Evolutionary conservation across 495 filamentous ascomycete species (phyloP).

Genomic region (Penicillium cataractarum): DNA sequence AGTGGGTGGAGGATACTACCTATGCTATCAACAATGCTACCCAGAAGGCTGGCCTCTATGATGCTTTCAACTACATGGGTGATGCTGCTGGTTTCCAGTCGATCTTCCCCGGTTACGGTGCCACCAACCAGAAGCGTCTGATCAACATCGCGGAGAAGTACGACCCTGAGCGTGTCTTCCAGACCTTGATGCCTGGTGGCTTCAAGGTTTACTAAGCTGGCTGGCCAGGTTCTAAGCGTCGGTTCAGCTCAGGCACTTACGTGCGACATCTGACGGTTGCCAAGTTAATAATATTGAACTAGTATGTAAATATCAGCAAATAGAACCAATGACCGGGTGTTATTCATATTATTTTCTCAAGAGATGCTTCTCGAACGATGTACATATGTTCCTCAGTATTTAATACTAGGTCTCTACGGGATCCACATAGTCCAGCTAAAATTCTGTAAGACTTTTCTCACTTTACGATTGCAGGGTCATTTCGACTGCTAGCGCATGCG

Average conservation of each 20-base stretch:
- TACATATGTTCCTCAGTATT: neutral
- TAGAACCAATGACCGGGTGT: neutral
- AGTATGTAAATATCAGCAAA: neutral
- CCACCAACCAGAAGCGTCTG: constrained; percentile 42
- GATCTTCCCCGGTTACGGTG: constrained; percentile 52
- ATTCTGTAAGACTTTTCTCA: too few relatives aligned
- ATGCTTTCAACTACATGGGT: constrained; percentile 41
- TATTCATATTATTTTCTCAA: neutral
- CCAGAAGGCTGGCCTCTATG: constrained; percentile 34
- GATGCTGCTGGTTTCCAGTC: constrained; percentile 38
- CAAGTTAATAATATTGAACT: neutral
- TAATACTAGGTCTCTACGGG: too few relatives aligned
- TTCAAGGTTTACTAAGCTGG: constrained; percentile 33
- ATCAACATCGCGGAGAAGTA: constrained; percentile 45
- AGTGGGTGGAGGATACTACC: constrained; percentile 40
- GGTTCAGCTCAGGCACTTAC: neutral
- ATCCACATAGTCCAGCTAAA: too few relatives aligned
- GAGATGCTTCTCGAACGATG: neutral
- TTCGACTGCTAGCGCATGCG: too few relatives aligned
- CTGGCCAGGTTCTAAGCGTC: neutral
- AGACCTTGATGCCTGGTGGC: constrained; percentile 47
- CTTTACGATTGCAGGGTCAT: too few relatives aligned
- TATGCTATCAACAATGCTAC: constrained; percentile 41
- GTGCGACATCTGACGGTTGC: neutral
- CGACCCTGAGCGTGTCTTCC: constrained; percentile 55